phyloP scores from a whole-genome alignment of 345 rosid species.

The Tarenaya hassleriana region DNA sequence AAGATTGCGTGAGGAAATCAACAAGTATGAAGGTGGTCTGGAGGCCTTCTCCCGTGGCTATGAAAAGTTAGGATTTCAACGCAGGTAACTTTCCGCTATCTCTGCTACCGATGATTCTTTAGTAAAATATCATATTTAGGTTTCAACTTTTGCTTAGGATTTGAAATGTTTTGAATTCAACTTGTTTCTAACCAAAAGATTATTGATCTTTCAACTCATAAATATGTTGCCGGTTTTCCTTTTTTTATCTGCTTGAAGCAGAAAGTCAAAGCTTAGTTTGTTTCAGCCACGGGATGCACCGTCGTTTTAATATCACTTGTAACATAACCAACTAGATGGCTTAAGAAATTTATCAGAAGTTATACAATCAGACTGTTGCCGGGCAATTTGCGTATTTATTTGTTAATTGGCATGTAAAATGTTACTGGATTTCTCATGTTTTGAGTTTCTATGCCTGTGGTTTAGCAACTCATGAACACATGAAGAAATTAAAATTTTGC shows the following conservation, averaged over 20 bases:
- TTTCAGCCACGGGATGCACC: not conserved
- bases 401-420: not conserved
- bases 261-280: not conserved
- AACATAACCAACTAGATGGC: not conserved
- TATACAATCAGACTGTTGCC: not conserved
- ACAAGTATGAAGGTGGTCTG: conserved; percentile 79
- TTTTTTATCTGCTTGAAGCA: not conserved
- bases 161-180: not conserved
- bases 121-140: conserved; percentile 2
- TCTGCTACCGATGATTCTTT: conserved; percentile 3
- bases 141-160: not conserved
- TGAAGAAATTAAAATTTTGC: not conserved
- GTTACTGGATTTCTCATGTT: not conserved
- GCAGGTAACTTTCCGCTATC: conserved; percentile 48
- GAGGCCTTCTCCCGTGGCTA: conserved; percentile 93
- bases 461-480: conserved; percentile 3
- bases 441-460: not conserved
- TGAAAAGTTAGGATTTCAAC: conserved; percentile 79
- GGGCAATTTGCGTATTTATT: not conserved
- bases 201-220: conserved; percentile 11
- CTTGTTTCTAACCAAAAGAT: not conserved
- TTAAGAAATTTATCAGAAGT: not conserved
- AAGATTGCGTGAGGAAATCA: conserved; percentile 63
- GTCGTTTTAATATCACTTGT: not conserved
- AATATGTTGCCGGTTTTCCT: not conserved